Conservation (phyloP, 1,284 basidiomycete genomes). For the Moesziomyces sp. region DNA sequence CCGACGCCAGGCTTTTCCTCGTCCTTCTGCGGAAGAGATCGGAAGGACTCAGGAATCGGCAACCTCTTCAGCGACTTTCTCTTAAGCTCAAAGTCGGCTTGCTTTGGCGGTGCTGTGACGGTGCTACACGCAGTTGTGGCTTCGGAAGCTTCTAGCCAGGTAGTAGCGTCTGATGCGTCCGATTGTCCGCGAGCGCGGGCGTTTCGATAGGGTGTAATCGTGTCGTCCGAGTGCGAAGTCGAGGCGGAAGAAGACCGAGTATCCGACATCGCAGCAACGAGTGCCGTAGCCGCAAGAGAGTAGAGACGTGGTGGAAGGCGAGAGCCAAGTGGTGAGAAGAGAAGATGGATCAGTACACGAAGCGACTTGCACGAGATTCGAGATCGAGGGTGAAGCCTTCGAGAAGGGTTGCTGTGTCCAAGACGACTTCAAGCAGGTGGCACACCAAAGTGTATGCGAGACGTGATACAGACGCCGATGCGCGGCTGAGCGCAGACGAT, state of each 20-base stretch:
- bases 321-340: not conserved
- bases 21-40: not conserved
- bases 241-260: conserved; percentile 1
- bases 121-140: conserved; percentile 5
- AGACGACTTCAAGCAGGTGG: too few relatives aligned
- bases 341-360: not conserved
- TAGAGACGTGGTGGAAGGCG: not conserved
- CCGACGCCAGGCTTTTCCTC: not conserved
- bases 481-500: too few relatives aligned
- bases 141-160: conserved; percentile 1
- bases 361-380: not conserved
- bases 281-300: not conserved
- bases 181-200: not conserved
- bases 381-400: not conserved
- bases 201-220: not conserved
- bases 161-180: not conserved
- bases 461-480: too few relatives aligned
- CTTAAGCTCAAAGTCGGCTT: not conserved
- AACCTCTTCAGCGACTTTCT: conserved; percentile 11
- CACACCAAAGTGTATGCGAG: too few relatives aligned
- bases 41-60: conserved; percentile 4
- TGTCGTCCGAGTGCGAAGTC: conserved; percentile 7
- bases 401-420: not conserved
- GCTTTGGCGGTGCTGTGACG: not conserved
- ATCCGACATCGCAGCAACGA: not conserved